Conservation (phyloP, 2,329 filamentous ascomycete genomes). For the Hymenoscyphus fructigenus region DNA sequence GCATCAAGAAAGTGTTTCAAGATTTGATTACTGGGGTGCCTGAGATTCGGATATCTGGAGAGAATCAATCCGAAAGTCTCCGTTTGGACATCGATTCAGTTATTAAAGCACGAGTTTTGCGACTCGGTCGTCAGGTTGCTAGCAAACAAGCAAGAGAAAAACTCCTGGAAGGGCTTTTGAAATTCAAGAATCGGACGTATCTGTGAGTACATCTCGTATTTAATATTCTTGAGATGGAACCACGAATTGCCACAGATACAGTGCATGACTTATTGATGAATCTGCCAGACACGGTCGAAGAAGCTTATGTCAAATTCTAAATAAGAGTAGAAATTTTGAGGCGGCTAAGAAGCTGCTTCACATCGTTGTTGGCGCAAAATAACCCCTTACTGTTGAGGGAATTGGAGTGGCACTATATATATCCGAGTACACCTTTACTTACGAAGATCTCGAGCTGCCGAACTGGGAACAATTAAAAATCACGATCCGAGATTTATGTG, state of each 20-base stretch:
- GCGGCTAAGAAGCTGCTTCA: slow-evolving; percentile 37
- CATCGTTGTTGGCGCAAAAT: slow-evolving; percentile 38
- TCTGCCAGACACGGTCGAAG: slow-evolving; percentile 30
- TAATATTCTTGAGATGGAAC: neutral
- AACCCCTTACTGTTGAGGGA: slow-evolving; percentile 34
- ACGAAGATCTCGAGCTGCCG: slow-evolving; percentile 20
- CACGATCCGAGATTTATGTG: slow-evolving; percentile 36
- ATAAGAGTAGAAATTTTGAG: slow-evolving; percentile 28
- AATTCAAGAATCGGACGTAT: neutral
- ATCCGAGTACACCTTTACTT: neutral
- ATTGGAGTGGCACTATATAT: slow-evolving; percentile 9
- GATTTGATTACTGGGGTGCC: too few species aligned
- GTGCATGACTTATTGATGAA: neutral
- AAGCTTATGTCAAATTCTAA: slow-evolving; percentile 40
- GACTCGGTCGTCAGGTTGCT: too few species aligned
- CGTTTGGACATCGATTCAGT: too few species aligned
- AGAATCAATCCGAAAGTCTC: too few species aligned
- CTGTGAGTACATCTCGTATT: neutral
- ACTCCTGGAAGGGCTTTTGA: too few species aligned
- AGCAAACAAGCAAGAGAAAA: too few species aligned
- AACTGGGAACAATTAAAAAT: slow-evolving; percentile 20
- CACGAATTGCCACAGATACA: slow-evolving; percentile 10
- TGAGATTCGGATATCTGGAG: too few species aligned
- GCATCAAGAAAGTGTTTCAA: too few species aligned
- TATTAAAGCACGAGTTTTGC: too few species aligned